Conservation (phyloP, 352 stramenopile genomes). For the Phytophthora idaei region DNA sequence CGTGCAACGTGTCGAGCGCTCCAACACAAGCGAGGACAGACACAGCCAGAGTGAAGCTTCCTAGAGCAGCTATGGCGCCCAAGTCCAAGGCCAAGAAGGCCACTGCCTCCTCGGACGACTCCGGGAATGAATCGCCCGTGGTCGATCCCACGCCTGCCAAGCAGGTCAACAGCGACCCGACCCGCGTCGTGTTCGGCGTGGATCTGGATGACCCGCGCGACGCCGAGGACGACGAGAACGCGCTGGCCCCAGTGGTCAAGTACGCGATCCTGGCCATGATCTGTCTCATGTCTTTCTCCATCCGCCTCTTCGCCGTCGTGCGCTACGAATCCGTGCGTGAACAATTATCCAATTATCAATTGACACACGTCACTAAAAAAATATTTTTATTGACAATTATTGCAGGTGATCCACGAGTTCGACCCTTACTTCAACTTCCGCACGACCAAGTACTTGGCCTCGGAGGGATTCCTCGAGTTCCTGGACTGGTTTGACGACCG, state of each 20-base stretch:
- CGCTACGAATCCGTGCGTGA: slow-evolving; percentile 89
- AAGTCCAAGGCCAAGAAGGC: slow-evolving; percentile 72
- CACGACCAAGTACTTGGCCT: slow-evolving; percentile 96
- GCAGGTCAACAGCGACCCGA: slow-evolving; percentile 12
- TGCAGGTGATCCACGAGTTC: slow-evolving; percentile 91
- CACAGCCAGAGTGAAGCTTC: slow-evolving; percentile 21
- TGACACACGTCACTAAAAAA: slow-evolving; percentile 6
- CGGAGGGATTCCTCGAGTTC: slow-evolving; percentile 96
- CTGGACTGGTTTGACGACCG: slow-evolving; percentile 98
- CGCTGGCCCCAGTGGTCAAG: slow-evolving; percentile 82
- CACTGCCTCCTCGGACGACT: slow-evolving; percentile 19
- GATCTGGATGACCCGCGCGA: slow-evolving; percentile 59
- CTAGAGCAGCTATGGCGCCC: slow-evolving; percentile 46
- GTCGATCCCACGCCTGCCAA: slow-evolving; percentile 16
- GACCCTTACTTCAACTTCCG: slow-evolving; percentile 99
- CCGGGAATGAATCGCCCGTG: slow-evolving; percentile 29
- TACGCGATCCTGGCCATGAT: slow-evolving; percentile 93
- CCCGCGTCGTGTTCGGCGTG: slow-evolving; percentile 64
- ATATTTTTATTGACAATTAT: neutral
- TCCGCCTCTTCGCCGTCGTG: slow-evolving; percentile 93
- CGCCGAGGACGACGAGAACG: slow-evolving; percentile 74
- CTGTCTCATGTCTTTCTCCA: slow-evolving; percentile 93
- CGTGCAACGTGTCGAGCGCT: slow-evolving; percentile 34
- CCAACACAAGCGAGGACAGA: slow-evolving; percentile 9
- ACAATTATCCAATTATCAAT: neutral